Percentiles rank a stretch among this genome's conserved stretches.
Conservation (phyloP, 164 flowering plant genomes). For the Dillenia suffruticosa region DNA sequence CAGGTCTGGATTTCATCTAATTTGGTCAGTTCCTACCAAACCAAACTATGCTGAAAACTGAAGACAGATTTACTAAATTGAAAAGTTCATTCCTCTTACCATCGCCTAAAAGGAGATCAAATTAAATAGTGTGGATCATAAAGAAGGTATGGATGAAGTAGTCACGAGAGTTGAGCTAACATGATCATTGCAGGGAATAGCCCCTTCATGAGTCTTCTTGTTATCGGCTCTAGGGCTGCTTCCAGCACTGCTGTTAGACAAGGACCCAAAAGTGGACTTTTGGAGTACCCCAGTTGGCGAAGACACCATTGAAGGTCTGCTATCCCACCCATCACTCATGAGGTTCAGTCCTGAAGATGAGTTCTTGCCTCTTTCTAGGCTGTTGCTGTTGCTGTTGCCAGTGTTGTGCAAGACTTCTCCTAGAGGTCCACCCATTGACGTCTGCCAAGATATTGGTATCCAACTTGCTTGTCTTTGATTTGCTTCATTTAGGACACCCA, state of each 20-base stretch:
- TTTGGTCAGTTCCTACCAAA: too few relatives aligned
- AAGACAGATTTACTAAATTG: too few relatives aligned
- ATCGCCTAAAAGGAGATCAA: too few relatives aligned
- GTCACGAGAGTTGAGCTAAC: constrained; percentile 29
- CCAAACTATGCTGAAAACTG: too few relatives aligned
- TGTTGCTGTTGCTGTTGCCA: constrained; percentile 12
- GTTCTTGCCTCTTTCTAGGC: constrained; percentile 24
- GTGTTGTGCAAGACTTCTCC: constrained; percentile 72
- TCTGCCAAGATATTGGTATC: constrained; percentile 67
- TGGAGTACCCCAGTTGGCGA: constrained; percentile 82
- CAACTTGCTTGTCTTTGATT: constrained; percentile 41
- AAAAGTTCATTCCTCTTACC: too few relatives aligned
- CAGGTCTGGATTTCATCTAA: too few relatives aligned
- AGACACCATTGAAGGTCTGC: constrained; percentile 45
- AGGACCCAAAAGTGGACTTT: constrained; percentile 55
- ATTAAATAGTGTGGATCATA: constrained; percentile 9
- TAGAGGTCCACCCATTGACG: constrained; percentile 80
- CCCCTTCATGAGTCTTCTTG: constrained; percentile 26
- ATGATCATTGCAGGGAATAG: constrained; percentile 31
- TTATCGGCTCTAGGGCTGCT: constrained; percentile 69
- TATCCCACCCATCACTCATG: constrained; percentile 60
- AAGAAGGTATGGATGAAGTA: constrained; percentile 32
- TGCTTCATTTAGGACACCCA: constrained; percentile 30
- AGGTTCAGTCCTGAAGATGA: constrained; percentile 47
- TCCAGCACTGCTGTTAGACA: constrained; percentile 82